Evolutionary conservation across 2,329 filamentous ascomycete species (phyloP), one percentile per base, ranked within the genome.

Genomic region (Beauveria varroae): DNA sequence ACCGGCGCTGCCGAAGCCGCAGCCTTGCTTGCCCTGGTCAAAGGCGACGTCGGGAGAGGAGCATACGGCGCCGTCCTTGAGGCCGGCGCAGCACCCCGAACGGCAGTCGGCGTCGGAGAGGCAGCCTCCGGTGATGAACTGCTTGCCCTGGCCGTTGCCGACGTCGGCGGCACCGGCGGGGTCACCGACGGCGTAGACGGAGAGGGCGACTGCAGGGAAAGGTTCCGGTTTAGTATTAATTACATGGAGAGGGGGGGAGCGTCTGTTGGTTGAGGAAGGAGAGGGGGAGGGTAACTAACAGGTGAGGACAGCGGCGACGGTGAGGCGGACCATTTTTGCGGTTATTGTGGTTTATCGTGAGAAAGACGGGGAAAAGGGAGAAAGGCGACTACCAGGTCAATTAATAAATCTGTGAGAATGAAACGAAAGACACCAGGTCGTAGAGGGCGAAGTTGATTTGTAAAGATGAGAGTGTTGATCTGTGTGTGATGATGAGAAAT

Each of bases 311-410:
- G 66, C 52, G 59, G 66, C 63, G 61, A 67, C 56, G 46, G 66
- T 53, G 60, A 70, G 65, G 65, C 64, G 68, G 56, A 70, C 66
- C 65, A 68, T 69, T 60, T 65, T 84, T 79, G 41, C 62, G 24
- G 47, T 52, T 43, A 6, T 34, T 34, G 49, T 60, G 49, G 7
- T 47, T 50, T 12, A 4, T 34, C 6, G 16, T 28, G 49, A 24
- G 34, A 50, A 16, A 49, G 24, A 61, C 16, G 4, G 1, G 24
- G 55, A 56, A 51, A 47, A 30, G 2, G 3, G 24, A 26, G 4
- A n/a, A 26, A 2, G 16, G 58, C 43, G 51, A 55, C 58, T 54
- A 49, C 58, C 58, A 55, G 51, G 58, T 46, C 58, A 43, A 28
- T 47, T 47, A 6, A 41, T 60, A 30, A 51, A 41, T 51, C 20